Conservation (phyloP, 495 filamentous ascomycete species). For the Xylaria castorea region DNA sequence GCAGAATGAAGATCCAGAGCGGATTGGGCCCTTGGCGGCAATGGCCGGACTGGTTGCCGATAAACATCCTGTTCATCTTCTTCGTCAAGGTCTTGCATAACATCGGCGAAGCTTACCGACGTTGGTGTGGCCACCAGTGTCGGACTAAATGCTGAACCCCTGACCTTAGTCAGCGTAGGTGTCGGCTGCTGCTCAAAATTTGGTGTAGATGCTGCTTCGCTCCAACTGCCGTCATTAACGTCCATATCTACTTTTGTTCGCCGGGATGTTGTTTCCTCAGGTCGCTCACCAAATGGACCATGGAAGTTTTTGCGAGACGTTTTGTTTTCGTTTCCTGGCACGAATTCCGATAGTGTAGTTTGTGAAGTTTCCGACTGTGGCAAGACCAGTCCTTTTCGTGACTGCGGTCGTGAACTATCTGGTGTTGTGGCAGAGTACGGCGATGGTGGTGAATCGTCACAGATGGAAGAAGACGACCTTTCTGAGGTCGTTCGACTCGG, state of each 20-base stretch:
- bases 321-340: conserved; percentile 13
- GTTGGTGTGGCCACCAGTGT: conserved; percentile 29
- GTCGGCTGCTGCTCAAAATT: conserved; percentile 41
- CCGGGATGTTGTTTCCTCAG: conserved; percentile 23
- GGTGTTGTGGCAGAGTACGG: conserved; percentile 51
- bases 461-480: conserved; percentile 54
- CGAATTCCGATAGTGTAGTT: conserved; percentile 12
- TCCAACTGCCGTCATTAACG: conserved; percentile 44
- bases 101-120: conserved; percentile 32
- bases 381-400: conserved; percentile 41
- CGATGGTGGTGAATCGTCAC: conserved; percentile 50
- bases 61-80: conserved; percentile 17
- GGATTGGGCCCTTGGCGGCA: conserved; percentile 37
- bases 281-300: conserved; percentile 19
- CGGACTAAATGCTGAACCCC: conserved; percentile 16
- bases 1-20: conserved; percentile 33
- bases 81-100: conserved; percentile 26
- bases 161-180: conserved; percentile 5
- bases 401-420: conserved; percentile 55
- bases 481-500: conserved; percentile 47
- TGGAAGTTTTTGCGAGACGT: conserved; percentile 19
- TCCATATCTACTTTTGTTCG: conserved; percentile 20
- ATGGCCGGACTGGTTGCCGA: conserved; percentile 23
- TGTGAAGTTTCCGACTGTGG: conserved; percentile 12
- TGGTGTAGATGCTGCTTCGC: conserved; percentile 41